These are phyloP conservation scores for Malassezia globosa DNA, from an alignment of 1,284 basidiomycete genomes.

Conservation along the genomic window DNA sequence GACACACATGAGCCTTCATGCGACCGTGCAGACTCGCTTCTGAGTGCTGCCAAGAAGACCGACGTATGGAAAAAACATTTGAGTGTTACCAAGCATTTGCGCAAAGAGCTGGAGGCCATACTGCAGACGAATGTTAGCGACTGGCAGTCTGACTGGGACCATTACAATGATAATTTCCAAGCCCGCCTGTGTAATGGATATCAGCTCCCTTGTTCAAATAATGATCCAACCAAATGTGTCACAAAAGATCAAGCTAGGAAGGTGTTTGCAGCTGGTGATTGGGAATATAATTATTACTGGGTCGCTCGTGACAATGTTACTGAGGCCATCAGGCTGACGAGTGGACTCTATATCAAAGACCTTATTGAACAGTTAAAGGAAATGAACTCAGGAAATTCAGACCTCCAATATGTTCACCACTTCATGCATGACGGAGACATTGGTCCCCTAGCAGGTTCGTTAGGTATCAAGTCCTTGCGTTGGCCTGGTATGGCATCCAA, in stretches of 20 bases:
- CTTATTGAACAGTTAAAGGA: slow-evolving; percentile 2
- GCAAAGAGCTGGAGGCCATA: slow-evolving; percentile 5
- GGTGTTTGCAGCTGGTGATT: slow-evolving; percentile 11
- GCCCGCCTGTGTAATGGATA: slow-evolving; percentile 15
- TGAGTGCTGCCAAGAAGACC: not conserved
- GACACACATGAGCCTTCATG: slow-evolving; percentile 10
- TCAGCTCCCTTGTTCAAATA: slow-evolving; percentile 2
- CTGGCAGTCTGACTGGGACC: slow-evolving; percentile 10
- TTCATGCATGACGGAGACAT: slow-evolving; percentile 16
- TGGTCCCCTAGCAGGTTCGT: slow-evolving; percentile 10
- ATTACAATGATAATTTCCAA: slow-evolving; percentile 16
- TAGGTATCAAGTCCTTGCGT: slow-evolving; percentile 11
- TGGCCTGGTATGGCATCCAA: slow-evolving; percentile 15
- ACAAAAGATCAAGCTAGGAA: slow-evolving; percentile 1
- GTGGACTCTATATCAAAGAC: slow-evolving; percentile 11
- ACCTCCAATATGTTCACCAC: slow-evolving; percentile 6
- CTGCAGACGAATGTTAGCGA: slow-evolving; percentile 10
- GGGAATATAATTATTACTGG: slow-evolving; percentile 15
- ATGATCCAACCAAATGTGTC: slow-evolving; percentile 3
- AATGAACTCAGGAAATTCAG: not conserved
- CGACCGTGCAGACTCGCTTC: not conserved
- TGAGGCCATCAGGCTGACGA: slow-evolving; percentile 12
- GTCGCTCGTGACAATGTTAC: slow-evolving; percentile 10
- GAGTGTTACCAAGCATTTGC: slow-evolving; percentile 1
- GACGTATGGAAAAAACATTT: slow-evolving; percentile 5